Evolutionary conservation across 805 yeast species (phyloP).

Genomic region (Ogataea parapolymorpha): DNA sequence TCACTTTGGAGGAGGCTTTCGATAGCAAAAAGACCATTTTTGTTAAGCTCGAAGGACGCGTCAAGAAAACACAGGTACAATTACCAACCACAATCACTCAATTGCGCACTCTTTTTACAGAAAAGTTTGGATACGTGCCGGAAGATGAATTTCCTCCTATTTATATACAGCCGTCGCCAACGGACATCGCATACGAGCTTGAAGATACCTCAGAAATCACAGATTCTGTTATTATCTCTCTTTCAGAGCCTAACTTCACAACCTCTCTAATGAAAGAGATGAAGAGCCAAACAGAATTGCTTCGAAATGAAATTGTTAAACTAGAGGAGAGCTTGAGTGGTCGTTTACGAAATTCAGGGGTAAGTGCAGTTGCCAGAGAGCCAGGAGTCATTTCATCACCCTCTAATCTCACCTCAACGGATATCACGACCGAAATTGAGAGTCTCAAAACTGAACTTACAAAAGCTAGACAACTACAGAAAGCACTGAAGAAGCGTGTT

Average conservation of each 20-base stretch:
- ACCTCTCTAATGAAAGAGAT: constrained; percentile 24
- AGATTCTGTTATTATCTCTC: constrained; percentile 56
- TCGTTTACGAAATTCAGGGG: constrained; percentile 23
- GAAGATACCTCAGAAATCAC: constrained; percentile 69
- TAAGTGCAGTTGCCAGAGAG: neutral
- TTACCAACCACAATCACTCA: constrained; percentile 50
- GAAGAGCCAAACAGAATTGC: constrained; percentile 25
- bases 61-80: constrained; percentile 49
- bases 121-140: constrained; percentile 82
- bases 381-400: too few species aligned
- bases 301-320: constrained; percentile 28
- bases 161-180: constrained; percentile 59
- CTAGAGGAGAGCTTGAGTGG: constrained; percentile 26
- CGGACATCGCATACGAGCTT: constrained; percentile 69
- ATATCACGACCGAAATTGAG: constrained; percentile 32
- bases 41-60: constrained; percentile 48
- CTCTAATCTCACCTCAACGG: neutral
- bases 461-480: constrained; percentile 55
- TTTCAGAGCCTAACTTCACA: constrained; percentile 44
- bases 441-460: constrained; percentile 58
- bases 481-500: constrained; percentile 39
- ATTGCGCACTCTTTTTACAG: constrained; percentile 72
- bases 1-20: constrained; percentile 1
- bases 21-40: constrained; percentile 32
- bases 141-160: constrained; percentile 65